Evolutionary conservation across 139 green algal genomes (phyloP).

Genomic region (Trebouxia sp.): DNA sequence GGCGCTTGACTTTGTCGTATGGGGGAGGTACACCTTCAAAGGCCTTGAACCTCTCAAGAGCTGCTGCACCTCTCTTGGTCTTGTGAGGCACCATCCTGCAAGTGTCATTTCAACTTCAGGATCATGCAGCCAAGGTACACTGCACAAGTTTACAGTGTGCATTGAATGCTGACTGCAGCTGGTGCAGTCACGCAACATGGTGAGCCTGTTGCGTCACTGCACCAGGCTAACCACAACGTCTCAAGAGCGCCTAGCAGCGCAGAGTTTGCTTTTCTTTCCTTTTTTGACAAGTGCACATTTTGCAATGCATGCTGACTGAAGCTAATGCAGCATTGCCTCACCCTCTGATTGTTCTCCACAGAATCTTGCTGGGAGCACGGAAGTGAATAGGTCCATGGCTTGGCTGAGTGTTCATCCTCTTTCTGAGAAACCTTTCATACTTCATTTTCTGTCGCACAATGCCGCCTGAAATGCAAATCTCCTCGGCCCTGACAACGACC

Average conservation of each 20-base stretch:
- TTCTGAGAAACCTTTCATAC: slow-evolving; percentile 93
- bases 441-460: slow-evolving; percentile 97
- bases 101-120: neutral
- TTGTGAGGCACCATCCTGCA: slow-evolving; percentile 99
- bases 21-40: slow-evolving; percentile 95
- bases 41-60: slow-evolving; percentile 94
- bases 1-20: slow-evolving; percentile 92
- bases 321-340: slow-evolving; percentile 35
- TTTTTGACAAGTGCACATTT: too few relatives aligned
- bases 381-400: slow-evolving; percentile 92
- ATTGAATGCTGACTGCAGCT: too few relatives aligned
- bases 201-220: neutral
- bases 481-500: slow-evolving; percentile 90
- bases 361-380: slow-evolving; percentile 86
- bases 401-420: slow-evolving; percentile 96
- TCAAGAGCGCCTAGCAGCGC: too few relatives aligned
- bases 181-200: neutral
- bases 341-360: slow-evolving; percentile 91
- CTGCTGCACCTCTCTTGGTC: slow-evolving; percentile 87
- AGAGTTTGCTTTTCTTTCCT: too few relatives aligned
- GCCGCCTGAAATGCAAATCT: slow-evolving; percentile 94
- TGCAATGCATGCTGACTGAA: too few relatives aligned
- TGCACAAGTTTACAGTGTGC: too few relatives aligned
- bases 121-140: neutral
- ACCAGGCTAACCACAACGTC: too few relatives aligned